Base-by-base conservation (phyloP, 202 grass and related monocot species). In the Brachypodium distachyon region DNA sequence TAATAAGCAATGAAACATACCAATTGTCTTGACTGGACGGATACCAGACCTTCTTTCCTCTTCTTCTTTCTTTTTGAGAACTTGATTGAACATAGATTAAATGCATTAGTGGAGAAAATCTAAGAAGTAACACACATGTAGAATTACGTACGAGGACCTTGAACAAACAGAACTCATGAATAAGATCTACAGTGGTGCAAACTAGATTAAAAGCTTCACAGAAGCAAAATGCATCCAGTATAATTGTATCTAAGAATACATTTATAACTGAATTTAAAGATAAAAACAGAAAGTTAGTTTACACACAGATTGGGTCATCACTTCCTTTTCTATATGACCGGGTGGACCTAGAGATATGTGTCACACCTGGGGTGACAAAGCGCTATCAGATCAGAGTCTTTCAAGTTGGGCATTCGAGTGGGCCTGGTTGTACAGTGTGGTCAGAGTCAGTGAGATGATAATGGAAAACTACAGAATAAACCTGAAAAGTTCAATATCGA, bases 51-150 rank as follows among this genome's bases (percentile, higher is more conserved):
- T 94, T 77, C 80, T 92, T 97, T 97, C 95, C 71, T 94, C 94
- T 56, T 94, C 88, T 69, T 94, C 94, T 88, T 94, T 92, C 77
- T 85, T 92, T 74, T 97, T 97, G 47, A 97, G 62, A 72, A 97
- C 91, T 97, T 76, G n/a, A 63, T 26, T 79, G 39, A 83, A 62
- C 23, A 81, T 4, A 73, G 25, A 62, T 34, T 37, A 73, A 83
- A 76, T 57, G 54, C 74, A 68, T 87, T 13, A 74, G 52, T 41
- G 25, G 17, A 77, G 26, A 13, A 56, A 68, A 79, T 37, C 0
- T 7, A 83, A 19, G 52, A 66, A 42, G 1, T 10, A 21, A 39
- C n/a, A 12, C 9, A 39, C 12, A n/a, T 37, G 3, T 26, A 66
- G 6, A 26, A 66, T 17, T 6, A 42, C 26, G 22, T 64, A 38